Evolutionary conservation across 192 early-diverging fungal genomes (phyloP).

Genomic region (Chytriomyces hyalinus): DNA sequence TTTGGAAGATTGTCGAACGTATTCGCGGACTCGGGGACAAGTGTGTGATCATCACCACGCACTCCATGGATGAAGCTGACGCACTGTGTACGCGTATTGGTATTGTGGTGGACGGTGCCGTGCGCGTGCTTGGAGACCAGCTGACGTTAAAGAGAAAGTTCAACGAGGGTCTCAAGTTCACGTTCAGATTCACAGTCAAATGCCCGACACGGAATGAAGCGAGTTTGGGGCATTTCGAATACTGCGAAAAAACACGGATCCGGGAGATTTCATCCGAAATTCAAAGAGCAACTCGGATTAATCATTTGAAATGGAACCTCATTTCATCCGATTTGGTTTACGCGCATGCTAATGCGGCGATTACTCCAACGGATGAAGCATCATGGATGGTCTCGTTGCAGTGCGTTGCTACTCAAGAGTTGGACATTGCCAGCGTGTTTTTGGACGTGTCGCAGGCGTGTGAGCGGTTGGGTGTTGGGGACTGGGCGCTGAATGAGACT

Average conservation of each 20-base stretch:
- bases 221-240: neutral
- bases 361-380: neutral
- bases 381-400: conserved; percentile 41
- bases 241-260: neutral
- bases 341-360: conserved; percentile 23
- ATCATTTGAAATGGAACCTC: conserved; percentile 7
- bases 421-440: conserved; percentile 37
- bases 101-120: conserved; percentile 42
- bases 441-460: conserved; percentile 26
- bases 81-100: conserved; percentile 48
- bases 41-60: conserved; percentile 65
- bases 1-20: conserved; percentile 59
- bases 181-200: conserved; percentile 19
- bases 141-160: conserved; percentile 43
- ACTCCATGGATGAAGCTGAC: conserved; percentile 76
- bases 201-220: neutral
- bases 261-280: conserved; percentile 8
- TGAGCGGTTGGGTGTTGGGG: conserved; percentile 34
- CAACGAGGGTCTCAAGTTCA: conserved; percentile 47
- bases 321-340: conserved; percentile 24
- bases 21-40: conserved; percentile 46
- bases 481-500: conserved; percentile 75
- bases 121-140: conserved; percentile 38
- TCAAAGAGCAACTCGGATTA: neutral
- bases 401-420: conserved; percentile 5